A percentile compares a stretch with the other conserved stretches of the same genome.
These are phyloP conservation scores for Hypoxylon sp. DNA, from an alignment of 2,329 filamentous ascomycete species.

Conservation along the genomic window DNA sequence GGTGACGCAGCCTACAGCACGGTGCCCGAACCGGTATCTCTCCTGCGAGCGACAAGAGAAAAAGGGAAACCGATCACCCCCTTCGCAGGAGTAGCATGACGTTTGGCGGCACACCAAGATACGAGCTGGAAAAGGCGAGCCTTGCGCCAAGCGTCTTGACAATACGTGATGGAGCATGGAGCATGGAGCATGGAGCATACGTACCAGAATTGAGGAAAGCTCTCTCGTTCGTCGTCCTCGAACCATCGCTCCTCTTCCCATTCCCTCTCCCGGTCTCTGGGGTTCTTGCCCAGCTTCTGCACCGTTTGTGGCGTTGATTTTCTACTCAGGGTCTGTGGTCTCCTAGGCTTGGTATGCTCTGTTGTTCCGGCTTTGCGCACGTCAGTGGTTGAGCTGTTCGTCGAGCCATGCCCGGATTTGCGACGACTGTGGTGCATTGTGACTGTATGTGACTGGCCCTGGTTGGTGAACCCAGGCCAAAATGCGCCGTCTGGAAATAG, in stretches of 20 bases:
- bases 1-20: slow-evolving; percentile 45
- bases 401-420: slow-evolving; percentile 66
- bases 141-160: slow-evolving; percentile 38
- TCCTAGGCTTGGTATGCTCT: slow-evolving; percentile 61
- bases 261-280: slow-evolving; percentile 64
- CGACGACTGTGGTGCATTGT: slow-evolving; percentile 68
- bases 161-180: slow-evolving; percentile 25
- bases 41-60: slow-evolving; percentile 25
- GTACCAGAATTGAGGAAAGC: slow-evolving; percentile 74
- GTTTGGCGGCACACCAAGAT: slow-evolving; percentile 31
- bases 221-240: slow-evolving; percentile 71
- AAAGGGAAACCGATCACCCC: slow-evolving; percentile 37
- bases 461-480: slow-evolving; percentile 22
- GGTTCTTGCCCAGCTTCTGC: slow-evolving; percentile 64
- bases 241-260: slow-evolving; percentile 62
- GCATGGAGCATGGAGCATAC: slow-evolving; percentile 49
- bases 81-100: slow-evolving; percentile 36
- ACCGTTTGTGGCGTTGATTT: slow-evolving; percentile 55
- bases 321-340: slow-evolving; percentile 59
- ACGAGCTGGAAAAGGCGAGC: slow-evolving; percentile 15
- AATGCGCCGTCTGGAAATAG: slow-evolving; percentile 32
- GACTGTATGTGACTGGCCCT: slow-evolving; percentile 43
- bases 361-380: slow-evolving; percentile 63
- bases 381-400: slow-evolving; percentile 66
- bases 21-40: slow-evolving; percentile 35